phyloP scores from a whole-genome alignment of 2,329 filamentous ascomycete genomes.

The Onygenales sp. region DNA sequence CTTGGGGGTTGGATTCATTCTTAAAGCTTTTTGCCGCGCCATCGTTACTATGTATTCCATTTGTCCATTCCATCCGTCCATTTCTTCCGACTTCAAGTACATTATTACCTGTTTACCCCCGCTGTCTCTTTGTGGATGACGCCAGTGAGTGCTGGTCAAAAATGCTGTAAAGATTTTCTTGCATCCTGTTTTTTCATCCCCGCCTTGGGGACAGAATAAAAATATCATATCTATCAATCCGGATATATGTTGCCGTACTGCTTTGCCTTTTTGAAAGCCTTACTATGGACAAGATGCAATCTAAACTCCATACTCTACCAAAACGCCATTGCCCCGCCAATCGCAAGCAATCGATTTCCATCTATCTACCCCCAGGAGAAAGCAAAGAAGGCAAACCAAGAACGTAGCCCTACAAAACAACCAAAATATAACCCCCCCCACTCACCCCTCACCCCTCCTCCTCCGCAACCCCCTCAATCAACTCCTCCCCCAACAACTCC shows the following conservation, averaged over 20 bases:
- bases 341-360: background rate
- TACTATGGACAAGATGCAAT: background rate
- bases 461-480: constrained; percentile 33
- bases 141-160: background rate
- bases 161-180: constrained; percentile 1
- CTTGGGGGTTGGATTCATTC: background rate
- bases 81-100: background rate
- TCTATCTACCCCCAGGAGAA: too few relatives aligned
- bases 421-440: background rate
- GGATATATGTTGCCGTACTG: background rate
- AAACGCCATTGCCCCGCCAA: background rate
- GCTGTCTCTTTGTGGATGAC: background rate
- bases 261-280: background rate
- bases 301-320: background rate
- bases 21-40: background rate
- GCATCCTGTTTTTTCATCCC: background rate
- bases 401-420: too few relatives aligned
- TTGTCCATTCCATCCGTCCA: background rate
- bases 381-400: too few relatives aligned
- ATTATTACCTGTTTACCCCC: background rate
- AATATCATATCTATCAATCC: background rate
- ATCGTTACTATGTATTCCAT: background rate
- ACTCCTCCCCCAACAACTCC: constrained; percentile 39
- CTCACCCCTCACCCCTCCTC: constrained; percentile 6
- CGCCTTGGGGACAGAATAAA: background rate